Base-by-base conservation (phyloP, 768 basidiomycete genomes). In the Mycena polygramma region DNA sequence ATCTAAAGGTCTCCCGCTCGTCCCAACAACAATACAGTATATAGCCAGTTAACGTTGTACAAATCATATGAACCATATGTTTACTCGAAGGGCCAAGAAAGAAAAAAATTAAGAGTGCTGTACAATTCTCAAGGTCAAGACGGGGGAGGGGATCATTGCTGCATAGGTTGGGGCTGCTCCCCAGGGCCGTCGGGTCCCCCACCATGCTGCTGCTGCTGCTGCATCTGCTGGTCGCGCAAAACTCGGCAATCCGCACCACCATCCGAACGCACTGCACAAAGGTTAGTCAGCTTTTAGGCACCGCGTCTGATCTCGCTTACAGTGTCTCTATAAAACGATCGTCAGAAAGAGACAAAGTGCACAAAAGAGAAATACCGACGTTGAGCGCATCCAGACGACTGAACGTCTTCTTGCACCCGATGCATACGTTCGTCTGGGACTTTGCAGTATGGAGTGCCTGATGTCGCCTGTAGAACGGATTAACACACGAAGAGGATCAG, bases 361-460 rank as follows among this genome's bases (percentile, higher is more conserved):
- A 22, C 26, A n/a, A 30, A 17, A 66, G 20, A 55, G 36, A 63
- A 75, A 72, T 73, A 90, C 94, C 82, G 84, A 97, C 95, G 82
- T 97, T 97, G 71, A 98, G 86, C 22, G 96, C 96, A 84, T 98
- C 96, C 78, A 96, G 83, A 68, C 96, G 86, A 77, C 96, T 97
- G 81, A 98, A 98, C 14, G 95, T 93, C 86, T 97, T 97, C 78
- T 94, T 92, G 82, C 96, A 98, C 3, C 95, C 95, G 72, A 91
- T 91, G 76, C 96, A 98, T 61, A 93, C 86, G 79, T 97, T 96
- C 37, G 91, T 88, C 75, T 93, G 91, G 11, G 94, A 88, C 75
- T 95, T 93, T 54, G 92, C 89, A 17, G 91, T 89, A 75, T 98
- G 96, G 8, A 98, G 85, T 2, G 94, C 93, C 82, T 96, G 94